Evolutionary conservation across 1,139 yeast genomes (phyloP), one percentile per base, ranked within the genome.

Genomic region (Suhomyces bolitotheri): DNA sequence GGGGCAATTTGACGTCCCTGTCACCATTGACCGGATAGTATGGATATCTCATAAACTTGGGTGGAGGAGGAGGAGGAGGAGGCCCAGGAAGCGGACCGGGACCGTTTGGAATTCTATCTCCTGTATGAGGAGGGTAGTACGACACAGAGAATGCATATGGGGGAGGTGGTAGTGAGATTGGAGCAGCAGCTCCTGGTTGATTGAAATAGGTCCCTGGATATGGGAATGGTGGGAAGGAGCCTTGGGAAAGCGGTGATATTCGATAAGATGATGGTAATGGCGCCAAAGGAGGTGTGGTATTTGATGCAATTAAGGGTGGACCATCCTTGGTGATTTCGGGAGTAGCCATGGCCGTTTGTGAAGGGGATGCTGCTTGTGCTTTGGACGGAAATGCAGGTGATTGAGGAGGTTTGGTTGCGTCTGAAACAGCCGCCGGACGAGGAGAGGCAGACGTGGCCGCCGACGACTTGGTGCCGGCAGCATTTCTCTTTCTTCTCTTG

Each of bases 401-500:
- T 8, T n/a, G n/a, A 24, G n/a, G 4, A 14, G 11, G 16, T 26
- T 28, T n/a, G 17, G 34, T 20, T 14, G 31, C 19, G 16, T 16
- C 13, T 17, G 33, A 19, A 11, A 22, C 23, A 10, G n/a, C n/a
- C n/a, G n/a, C n/a, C n/a, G n/a, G 32, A 7, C 7, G 14, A 12
- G 42, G 24, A 8, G 30, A n/a, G 8, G 25, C 12, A 3, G 28
- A 23, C 12, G 38, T 19, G 2, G 29, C 27, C 12, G 21, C 14
- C 9, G 30, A 15, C n/a, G 29, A 22, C 11, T 16, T 10, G 11
- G 36, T 33, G 12, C 29, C 26, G 16, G 36, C 21, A 15, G 36
- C 45, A 37, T 64, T 62, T 47, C 95, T 70, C 50, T 78, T 80
- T 38, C 96, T 71, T 47, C 96, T 73, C 54, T 84, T 84, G 44